Conservation (phyloP, 495 filamentous ascomycete genomes). For the Chaetomidium leptoderma region DNA sequence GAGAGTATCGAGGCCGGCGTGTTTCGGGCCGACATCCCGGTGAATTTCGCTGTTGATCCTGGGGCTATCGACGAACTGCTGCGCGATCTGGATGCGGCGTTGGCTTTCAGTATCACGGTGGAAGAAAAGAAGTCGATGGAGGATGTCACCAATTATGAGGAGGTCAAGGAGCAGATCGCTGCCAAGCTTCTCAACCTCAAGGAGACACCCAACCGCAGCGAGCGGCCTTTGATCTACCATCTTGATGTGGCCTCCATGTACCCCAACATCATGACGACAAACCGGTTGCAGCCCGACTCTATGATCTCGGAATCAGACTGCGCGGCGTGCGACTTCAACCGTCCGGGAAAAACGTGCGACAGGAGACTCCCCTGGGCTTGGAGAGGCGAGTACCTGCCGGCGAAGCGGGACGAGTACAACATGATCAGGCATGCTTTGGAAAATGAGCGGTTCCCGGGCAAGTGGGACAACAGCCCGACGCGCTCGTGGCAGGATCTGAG, state of each 20-base stretch:
- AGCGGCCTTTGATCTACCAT: conserved; percentile 93
- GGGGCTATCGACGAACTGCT: conserved; percentile 85
- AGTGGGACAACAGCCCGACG: conserved; percentile 60
- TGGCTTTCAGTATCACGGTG: conserved; percentile 86
- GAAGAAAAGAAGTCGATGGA: conserved; percentile 93
- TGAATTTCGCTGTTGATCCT: conserved; percentile 83
- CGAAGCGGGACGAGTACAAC: conserved; percentile 96
- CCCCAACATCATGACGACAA: conserved; percentile 99
- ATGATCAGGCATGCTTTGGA: conserved; percentile 94
- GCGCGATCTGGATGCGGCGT: conserved; percentile 78
- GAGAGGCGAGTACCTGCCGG: conserved; percentile 95
- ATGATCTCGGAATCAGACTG: conserved; percentile 97
- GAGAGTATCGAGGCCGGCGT: conserved; percentile 99
- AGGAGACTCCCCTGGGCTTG: conserved; percentile 93
- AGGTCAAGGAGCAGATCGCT: conserved; percentile 80
- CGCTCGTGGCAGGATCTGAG: conserved; percentile 77
- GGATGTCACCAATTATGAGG: conserved; percentile 88
- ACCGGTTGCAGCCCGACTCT: conserved; percentile 93
- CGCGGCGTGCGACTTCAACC: conserved; percentile 96
- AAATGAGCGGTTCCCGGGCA: conserved; percentile 85
- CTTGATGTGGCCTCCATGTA: conserved; percentile 99
- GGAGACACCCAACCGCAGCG: conserved; percentile 71
- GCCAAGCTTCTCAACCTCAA: conserved; percentile 69
- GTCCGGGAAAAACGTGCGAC: conserved; percentile 96
- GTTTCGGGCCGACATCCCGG: conserved; percentile 91